phyloP scores from a whole-genome alignment of 2,329 filamentous ascomycete genomes.

The Aspergillus felis region DNA sequence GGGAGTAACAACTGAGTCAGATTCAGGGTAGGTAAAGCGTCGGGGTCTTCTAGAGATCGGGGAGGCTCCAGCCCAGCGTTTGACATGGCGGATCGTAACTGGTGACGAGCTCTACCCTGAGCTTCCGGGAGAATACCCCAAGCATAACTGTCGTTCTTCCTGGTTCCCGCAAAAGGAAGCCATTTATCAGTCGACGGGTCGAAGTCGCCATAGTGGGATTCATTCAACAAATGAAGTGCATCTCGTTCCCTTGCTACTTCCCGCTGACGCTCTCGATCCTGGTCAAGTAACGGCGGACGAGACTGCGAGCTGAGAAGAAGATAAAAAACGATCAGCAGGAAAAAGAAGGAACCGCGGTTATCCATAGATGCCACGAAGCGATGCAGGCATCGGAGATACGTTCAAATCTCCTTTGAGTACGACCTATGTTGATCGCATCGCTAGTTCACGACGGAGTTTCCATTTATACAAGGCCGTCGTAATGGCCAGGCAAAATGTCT shows the following conservation, averaged over 20 bases:
- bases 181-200: conserved; percentile 43
- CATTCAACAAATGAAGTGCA: conserved; percentile 48
- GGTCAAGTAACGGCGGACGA: conserved; percentile 36
- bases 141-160: conserved; percentile 67
- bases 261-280: conserved; percentile 45
- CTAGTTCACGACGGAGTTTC: conserved; percentile 11
- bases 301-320: conserved; percentile 50
- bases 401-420: conserved; percentile 14
- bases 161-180: conserved; percentile 75
- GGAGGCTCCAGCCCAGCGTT: conserved; percentile 30
- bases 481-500: background rate
- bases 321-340: conserved; percentile 51
- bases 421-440: conserved; percentile 23
- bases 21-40: conserved; percentile 26
- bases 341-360: conserved; percentile 46
- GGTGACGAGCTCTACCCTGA: conserved; percentile 60
- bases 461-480: background rate
- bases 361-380: conserved; percentile 37
- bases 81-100: conserved; percentile 36
- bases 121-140: conserved; percentile 72
- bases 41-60: conserved; percentile 22
- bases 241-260: conserved; percentile 49
- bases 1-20: conserved; percentile 44
- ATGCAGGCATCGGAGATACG: conserved; percentile 21
- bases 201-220: conserved; percentile 52